These are phyloP conservation scores for Prunus mira DNA, from an alignment of 306 rosid species.

Conservation along the genomic window DNA sequence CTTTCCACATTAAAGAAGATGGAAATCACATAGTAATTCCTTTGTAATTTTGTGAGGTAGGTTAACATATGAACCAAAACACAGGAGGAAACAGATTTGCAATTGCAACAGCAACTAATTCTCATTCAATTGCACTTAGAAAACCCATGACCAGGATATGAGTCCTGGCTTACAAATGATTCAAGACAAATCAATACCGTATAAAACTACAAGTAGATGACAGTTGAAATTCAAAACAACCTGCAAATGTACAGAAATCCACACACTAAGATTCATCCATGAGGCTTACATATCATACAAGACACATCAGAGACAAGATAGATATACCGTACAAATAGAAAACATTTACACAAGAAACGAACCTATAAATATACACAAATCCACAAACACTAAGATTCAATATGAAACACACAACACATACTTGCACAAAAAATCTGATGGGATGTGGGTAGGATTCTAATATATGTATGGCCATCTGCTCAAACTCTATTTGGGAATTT, in stretches of 20 bases:
- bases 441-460: neutral
- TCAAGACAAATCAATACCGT: neutral
- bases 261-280: neutral
- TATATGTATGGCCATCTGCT: neutral
- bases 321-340: neutral
- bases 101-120: neutral
- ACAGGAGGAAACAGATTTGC: neutral
- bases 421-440: neutral
- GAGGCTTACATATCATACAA: neutral
- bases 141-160: neutral
- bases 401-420: slow-evolving; percentile 4
- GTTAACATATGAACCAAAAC: neutral
- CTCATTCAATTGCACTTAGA: neutral
- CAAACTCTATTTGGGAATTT: slow-evolving; percentile 54
- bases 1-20: neutral
- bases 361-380: neutral
- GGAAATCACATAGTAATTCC: neutral
- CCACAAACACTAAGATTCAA: slow-evolving; percentile 1
- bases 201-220: neutral
- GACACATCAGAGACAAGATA: slow-evolving; percentile 4
- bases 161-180: neutral
- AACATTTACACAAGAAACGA: neutral
- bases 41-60: too few species aligned
- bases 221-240: too few species aligned
- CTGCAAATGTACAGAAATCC: neutral